A percentile compares a stretch with the other conserved stretches of the same genome.
Conservation (phyloP, 139 green algal genomes). For the Trebouxia sp. region DNA sequence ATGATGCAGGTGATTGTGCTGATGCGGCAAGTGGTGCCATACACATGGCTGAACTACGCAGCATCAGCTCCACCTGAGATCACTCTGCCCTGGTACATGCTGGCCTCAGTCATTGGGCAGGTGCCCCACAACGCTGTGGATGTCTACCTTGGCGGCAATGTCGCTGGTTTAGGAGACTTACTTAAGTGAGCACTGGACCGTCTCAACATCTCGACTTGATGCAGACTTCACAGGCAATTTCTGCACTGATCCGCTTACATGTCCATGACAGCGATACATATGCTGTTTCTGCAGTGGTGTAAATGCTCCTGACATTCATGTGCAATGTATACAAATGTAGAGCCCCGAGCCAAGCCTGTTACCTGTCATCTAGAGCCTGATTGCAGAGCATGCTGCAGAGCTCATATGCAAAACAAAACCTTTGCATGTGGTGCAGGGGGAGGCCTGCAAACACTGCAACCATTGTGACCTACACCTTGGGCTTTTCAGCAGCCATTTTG, state of each 20-base stretch:
- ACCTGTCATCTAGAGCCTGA: too few relatives aligned
- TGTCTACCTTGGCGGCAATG: constrained; percentile 16
- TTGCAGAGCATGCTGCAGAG: too few relatives aligned
- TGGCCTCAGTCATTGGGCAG: constrained; percentile 26
- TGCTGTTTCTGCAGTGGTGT: too few relatives aligned
- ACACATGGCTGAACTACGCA: constrained; percentile 29
- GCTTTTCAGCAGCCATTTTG: constrained; percentile 3
- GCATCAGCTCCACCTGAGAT: constrained; percentile 8
- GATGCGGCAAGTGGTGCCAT: constrained; percentile 21
- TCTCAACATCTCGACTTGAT: too few relatives aligned
- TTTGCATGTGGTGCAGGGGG: not conserved
- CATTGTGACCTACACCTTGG: constrained; percentile 24
- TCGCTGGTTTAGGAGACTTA: constrained; percentile 16
- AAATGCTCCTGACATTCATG: too few relatives aligned
- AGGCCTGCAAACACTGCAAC: constrained; percentile 18
- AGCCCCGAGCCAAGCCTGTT: too few relatives aligned
- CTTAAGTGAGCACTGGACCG: constrained; percentile 1
- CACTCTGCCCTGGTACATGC: constrained; percentile 20
- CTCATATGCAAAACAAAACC: too few relatives aligned
- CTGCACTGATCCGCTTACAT: not conserved
- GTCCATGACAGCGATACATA: too few relatives aligned
- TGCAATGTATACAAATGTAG: too few relatives aligned
- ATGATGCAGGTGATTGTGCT: constrained; percentile 25
- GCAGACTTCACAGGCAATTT: too few relatives aligned
- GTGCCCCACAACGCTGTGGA: constrained; percentile 22